Conservation (phyloP, 768 basidiomycete species). For the Boletus tylopilopsis region DNA sequence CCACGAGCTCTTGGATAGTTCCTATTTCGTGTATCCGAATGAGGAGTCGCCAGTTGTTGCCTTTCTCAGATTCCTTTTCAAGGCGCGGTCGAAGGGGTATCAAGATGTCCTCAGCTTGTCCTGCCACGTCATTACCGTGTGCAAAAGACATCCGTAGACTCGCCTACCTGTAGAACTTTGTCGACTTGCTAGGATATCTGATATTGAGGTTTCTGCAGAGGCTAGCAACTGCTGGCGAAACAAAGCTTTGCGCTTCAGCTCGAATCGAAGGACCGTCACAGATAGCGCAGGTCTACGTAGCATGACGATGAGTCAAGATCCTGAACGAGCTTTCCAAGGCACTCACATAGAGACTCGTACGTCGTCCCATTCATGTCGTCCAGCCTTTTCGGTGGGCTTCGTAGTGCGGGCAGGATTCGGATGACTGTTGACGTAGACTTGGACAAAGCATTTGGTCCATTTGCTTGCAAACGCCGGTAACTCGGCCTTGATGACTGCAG, state of each 20-base stretch:
- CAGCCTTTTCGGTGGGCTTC: constrained; percentile 14
- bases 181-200: constrained; percentile 14
- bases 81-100: constrained; percentile 15
- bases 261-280: constrained; percentile 21
- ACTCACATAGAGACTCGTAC: constrained; percentile 22
- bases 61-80: neutral
- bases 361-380: constrained; percentile 22
- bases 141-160: neutral
- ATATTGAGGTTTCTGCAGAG: constrained; percentile 10
- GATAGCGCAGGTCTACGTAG: constrained; percentile 12
- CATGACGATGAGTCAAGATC: neutral
- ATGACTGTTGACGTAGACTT: constrained; percentile 18
- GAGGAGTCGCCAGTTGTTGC: constrained; percentile 18
- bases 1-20: neutral
- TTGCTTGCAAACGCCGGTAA: constrained; percentile 15
- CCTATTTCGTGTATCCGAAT: constrained; percentile 16
- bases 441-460: constrained; percentile 25
- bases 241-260: constrained; percentile 20
- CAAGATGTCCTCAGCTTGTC: constrained; percentile 7
- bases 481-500: constrained; percentile 24
- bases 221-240: constrained; percentile 16
- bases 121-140: constrained; percentile 3
- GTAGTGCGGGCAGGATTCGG: constrained; percentile 15
- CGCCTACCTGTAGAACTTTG: constrained; percentile 9
- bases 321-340: no score